Evolutionary conservation across 352 stramenopile genomes (phyloP).

Genomic region (Thalassiosira ordinaria): DNA sequence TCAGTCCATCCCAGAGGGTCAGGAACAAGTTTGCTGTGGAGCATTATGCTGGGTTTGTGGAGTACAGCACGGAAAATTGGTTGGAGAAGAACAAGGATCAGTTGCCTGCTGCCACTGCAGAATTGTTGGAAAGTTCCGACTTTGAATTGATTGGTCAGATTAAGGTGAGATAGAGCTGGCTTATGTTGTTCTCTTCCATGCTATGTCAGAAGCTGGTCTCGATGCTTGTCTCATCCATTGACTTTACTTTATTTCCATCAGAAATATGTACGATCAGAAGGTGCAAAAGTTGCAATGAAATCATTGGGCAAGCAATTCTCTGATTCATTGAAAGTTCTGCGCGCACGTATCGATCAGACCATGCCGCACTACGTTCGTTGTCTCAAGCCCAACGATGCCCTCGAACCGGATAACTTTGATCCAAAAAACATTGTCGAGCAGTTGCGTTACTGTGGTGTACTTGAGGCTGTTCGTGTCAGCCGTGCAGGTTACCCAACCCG

Average conservation of each 20-base stretch:
- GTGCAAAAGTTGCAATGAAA: slow-evolving; percentile 85
- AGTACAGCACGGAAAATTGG: slow-evolving; percentile 85
- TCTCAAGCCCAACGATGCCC: slow-evolving; percentile 97
- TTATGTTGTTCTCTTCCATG: slow-evolving; percentile 10
- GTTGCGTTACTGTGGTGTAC: slow-evolving; percentile 94
- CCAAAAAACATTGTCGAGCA: slow-evolving; percentile 94
- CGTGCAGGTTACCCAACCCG: slow-evolving; percentile 95
- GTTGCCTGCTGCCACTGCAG: slow-evolving; percentile 80
- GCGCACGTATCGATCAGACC: slow-evolving; percentile 93
- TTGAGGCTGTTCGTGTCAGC: slow-evolving; percentile 95
- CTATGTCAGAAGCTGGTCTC: background rate
- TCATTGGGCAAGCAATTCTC: slow-evolving; percentile 92
- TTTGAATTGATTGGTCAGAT: slow-evolving; percentile 78
- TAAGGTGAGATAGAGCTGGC: too few relatives aligned
- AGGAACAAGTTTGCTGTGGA: slow-evolving; percentile 83
- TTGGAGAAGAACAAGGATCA: slow-evolving; percentile 90
- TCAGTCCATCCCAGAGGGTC: slow-evolving; percentile 70
- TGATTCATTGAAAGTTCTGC: slow-evolving; percentile 91
- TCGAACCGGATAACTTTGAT: slow-evolving; percentile 92
- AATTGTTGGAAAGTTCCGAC: slow-evolving; percentile 79
- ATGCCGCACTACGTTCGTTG: slow-evolving; percentile 98
- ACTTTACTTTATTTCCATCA: slow-evolving; percentile 19
- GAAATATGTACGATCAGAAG: slow-evolving; percentile 81
- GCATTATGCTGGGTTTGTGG: slow-evolving; percentile 86
- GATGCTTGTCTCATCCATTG: slow-evolving; percentile 10